Percentiles rank a stretch among this genome's conserved stretches.
These are phyloP conservation scores for Ustilago bromivora DNA, from an alignment of 1,284 basidiomycete genomes.

Conservation along the genomic window DNA sequence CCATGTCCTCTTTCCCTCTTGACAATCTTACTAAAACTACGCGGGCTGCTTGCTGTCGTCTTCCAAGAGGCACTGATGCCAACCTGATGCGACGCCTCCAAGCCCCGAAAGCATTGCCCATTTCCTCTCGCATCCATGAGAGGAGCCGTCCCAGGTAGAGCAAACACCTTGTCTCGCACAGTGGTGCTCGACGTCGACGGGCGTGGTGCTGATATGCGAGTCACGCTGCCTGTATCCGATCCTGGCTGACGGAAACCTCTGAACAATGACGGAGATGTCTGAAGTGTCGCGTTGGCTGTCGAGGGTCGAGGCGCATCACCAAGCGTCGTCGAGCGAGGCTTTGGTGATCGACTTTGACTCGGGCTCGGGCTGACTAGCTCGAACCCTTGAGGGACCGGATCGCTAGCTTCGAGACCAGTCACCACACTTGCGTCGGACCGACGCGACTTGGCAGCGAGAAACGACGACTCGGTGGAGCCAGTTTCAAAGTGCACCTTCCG, in stretches of 20 bases:
- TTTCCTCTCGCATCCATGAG: neutral
- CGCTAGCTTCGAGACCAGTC: neutral
- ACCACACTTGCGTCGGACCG: slow-evolving; percentile 1
- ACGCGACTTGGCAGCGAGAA: slow-evolving; percentile 8
- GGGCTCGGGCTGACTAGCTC: slow-evolving; percentile 31
- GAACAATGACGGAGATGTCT: neutral
- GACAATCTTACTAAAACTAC: neutral
- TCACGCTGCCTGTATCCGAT: neutral
- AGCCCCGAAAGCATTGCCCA: neutral
- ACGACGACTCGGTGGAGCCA: slow-evolving; percentile 19
- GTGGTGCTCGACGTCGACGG: slow-evolving; percentile 18
- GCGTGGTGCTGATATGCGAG: slow-evolving; percentile 1
- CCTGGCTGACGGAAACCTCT: neutral
- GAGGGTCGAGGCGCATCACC: slow-evolving; percentile 19
- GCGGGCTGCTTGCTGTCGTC: neutral
- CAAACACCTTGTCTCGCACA: neutral
- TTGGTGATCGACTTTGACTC: slow-evolving; percentile 6
- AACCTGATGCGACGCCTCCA: neutral
- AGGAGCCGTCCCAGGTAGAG: slow-evolving; percentile 1
- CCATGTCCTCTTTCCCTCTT: neutral
- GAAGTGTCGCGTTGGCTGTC: slow-evolving; percentile 25
- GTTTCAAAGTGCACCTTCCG: slow-evolving; percentile 28
- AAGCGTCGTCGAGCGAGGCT: slow-evolving; percentile 9
- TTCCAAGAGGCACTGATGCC: neutral
- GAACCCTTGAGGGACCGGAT: slow-evolving; percentile 27